Percentiles rank a stretch among this genome's conserved stretches.
Evolutionary conservation across 306 rosid genomes (phyloP).

Genomic region (Cucumis sativus): DNA sequence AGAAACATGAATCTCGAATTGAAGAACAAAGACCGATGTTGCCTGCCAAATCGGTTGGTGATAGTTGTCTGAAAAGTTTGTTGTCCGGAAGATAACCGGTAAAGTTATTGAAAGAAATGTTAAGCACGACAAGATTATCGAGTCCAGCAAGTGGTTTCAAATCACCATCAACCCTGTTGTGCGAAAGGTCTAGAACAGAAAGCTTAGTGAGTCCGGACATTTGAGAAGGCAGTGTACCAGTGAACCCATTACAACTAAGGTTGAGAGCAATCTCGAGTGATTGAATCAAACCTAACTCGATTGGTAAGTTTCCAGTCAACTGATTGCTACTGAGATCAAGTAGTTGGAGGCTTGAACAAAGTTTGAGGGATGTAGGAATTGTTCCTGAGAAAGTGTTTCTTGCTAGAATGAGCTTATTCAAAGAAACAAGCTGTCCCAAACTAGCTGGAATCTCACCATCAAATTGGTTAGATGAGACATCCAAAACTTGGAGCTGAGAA

Average conservation of each 20-base stretch:
- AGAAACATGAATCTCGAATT: constrained; percentile 50
- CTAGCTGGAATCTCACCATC: constrained; percentile 51
- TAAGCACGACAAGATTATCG: constrained; percentile 78
- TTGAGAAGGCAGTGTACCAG: constrained; percentile 60
- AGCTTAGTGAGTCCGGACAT: constrained; percentile 69
- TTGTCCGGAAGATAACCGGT: constrained; percentile 74
- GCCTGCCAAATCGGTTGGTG: constrained; percentile 51
- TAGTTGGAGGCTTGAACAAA: constrained; percentile 62
- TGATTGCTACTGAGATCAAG: constrained; percentile 83
- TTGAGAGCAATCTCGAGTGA: constrained; percentile 76
- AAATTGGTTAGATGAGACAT: constrained; percentile 53
- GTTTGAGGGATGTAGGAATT: constrained; percentile 60
- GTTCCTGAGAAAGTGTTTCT: constrained; percentile 57
- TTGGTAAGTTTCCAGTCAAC: constrained; percentile 54
- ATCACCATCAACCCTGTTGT: constrained; percentile 70
- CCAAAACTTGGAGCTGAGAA: constrained; percentile 66
- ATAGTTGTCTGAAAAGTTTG: constrained; percentile 65
- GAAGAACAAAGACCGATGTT: constrained; percentile 66
- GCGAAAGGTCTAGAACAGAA: constrained; percentile 68
- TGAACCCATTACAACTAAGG: constrained; percentile 61
- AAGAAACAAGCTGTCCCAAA: constrained; percentile 50
- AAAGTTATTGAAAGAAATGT: constrained; percentile 69
- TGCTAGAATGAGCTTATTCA: constrained; percentile 63
- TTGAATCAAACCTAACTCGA: constrained; percentile 46
- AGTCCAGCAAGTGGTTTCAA: constrained; percentile 47